phyloP scores from a whole-genome alignment of 2,329 filamentous ascomycete genomes.

The Boeremia exigua region DNA sequence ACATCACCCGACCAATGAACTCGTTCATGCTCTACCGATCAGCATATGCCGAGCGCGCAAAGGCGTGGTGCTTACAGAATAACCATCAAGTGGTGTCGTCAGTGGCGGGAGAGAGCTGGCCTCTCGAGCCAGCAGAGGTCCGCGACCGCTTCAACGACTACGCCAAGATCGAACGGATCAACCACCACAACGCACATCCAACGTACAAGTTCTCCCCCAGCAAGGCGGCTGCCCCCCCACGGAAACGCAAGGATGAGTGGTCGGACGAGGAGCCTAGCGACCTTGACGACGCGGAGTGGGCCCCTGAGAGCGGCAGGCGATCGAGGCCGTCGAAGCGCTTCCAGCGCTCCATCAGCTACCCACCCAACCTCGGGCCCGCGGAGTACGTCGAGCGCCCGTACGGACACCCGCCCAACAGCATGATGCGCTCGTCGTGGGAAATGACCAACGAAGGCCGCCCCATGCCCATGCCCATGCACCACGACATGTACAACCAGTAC shows the following conservation, averaged over 20 bases:
- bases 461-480: slow-evolving; percentile 51
- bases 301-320: slow-evolving; percentile 35
- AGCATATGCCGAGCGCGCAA: slow-evolving; percentile 85
- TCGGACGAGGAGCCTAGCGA: slow-evolving; percentile 52
- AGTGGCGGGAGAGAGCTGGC: slow-evolving; percentile 87
- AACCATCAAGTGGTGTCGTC: slow-evolving; percentile 94
- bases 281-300: slow-evolving; percentile 50
- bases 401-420: slow-evolving; percentile 38
- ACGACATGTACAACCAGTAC: slow-evolving; percentile 56
- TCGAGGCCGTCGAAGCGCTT: slow-evolving; percentile 31
- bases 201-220: slow-evolving; percentile 93
- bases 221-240: slow-evolving; percentile 60
- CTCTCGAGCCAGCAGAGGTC: slow-evolving; percentile 74
- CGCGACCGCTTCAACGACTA: slow-evolving; percentile 78
- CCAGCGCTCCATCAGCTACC: slow-evolving; percentile 35
- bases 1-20: slow-evolving; percentile 93
- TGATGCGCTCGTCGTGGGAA: slow-evolving; percentile 59
- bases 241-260: slow-evolving; percentile 57
- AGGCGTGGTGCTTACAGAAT: slow-evolving; percentile 79
- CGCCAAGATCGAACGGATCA: slow-evolving; percentile 80
- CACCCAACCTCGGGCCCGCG: slow-evolving; percentile 28
- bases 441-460: slow-evolving; percentile 58
- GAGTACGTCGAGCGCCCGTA: slow-evolving; percentile 39
- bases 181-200: slow-evolving; percentile 85
- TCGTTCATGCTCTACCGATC: slow-evolving; percentile 98